phyloP scores from a whole-genome alignment of 1,284 basidiomycete species.

The Takashimella koratensis region DNA sequence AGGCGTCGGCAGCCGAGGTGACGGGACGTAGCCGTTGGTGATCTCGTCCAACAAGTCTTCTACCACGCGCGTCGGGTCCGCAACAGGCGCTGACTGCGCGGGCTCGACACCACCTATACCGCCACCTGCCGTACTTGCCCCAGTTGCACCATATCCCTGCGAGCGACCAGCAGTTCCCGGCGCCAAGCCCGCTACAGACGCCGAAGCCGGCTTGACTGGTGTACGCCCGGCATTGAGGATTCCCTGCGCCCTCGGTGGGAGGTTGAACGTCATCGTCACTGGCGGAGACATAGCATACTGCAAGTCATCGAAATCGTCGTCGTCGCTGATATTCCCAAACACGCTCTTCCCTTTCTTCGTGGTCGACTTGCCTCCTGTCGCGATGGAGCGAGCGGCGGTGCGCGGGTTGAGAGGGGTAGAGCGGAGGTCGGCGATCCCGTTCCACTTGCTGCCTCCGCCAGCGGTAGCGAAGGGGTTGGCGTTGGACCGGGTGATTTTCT shows the following conservation, averaged over 20 bases:
- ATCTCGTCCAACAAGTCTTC: conserved; percentile 45
- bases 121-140: neutral
- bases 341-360: conserved; percentile 37
- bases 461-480: neutral
- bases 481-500: neutral
- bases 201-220: conserved; percentile 39
- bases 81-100: neutral
- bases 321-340: conserved; percentile 21
- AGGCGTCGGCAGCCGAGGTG: conserved; percentile 31
- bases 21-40: conserved; percentile 18
- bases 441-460: conserved; percentile 56
- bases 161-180: neutral
- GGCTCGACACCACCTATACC: neutral
- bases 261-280: conserved; percentile 73
- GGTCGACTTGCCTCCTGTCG: conserved; percentile 37
- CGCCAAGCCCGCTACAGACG: conserved; percentile 6
- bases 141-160: neutral
- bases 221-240: conserved; percentile 54
- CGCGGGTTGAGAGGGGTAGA: conserved; percentile 55
- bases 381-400: conserved; percentile 38
- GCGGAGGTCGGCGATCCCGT: conserved; percentile 68
- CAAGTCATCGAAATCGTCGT: conserved; percentile 52
- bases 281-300: conserved; percentile 76
- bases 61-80: conserved; percentile 9
- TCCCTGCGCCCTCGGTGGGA: conserved; percentile 58